These are phyloP conservation scores for Neckera pumila DNA, from an alignment of 225 moss, liverwort and hornwort species.

Conservation along the genomic window DNA sequence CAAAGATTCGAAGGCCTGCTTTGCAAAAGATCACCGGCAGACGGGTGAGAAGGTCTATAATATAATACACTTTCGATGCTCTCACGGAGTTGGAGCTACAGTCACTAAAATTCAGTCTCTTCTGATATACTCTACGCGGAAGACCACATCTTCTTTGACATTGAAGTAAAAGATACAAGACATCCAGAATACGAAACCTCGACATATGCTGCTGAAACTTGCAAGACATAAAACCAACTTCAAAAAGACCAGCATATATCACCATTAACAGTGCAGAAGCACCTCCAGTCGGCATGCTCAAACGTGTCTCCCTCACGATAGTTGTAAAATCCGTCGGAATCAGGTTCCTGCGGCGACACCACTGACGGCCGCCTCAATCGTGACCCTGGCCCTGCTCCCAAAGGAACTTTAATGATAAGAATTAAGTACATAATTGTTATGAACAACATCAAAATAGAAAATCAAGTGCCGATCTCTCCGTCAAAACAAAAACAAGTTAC, in stretches of 20 bases:
- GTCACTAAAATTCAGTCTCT: background rate
- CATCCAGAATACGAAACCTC: background rate
- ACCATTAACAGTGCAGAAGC: slow-evolving; percentile 70
- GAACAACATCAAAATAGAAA: background rate
- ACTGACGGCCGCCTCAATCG: slow-evolving; percentile 46
- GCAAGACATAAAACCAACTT: background rate
- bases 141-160: background rate
- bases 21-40: background rate
- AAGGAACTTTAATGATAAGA: background rate
- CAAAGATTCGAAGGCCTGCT: slow-evolving; percentile 74
- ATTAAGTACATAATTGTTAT: background rate
- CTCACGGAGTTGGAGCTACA: background rate
- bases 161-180: background rate
- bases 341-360: slow-evolving; percentile 42
- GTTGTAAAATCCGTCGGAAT: slow-evolving; percentile 43
- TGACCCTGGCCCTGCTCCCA: slow-evolving; percentile 42
- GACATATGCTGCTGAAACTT: background rate
- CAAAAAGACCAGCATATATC: background rate
- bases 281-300: slow-evolving; percentile 71
- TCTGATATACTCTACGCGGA: background rate
- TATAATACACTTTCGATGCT: background rate
- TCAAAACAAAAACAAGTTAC: background rate
- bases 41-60: background rate
- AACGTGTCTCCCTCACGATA: slow-evolving; percentile 62
- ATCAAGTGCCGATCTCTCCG: background rate